A percentile compares a stretch with the other conserved stretches of the same genome.
Conservation (phyloP, 2,329 filamentous ascomycete genomes). For the Pestalotiopsis fici region DNA sequence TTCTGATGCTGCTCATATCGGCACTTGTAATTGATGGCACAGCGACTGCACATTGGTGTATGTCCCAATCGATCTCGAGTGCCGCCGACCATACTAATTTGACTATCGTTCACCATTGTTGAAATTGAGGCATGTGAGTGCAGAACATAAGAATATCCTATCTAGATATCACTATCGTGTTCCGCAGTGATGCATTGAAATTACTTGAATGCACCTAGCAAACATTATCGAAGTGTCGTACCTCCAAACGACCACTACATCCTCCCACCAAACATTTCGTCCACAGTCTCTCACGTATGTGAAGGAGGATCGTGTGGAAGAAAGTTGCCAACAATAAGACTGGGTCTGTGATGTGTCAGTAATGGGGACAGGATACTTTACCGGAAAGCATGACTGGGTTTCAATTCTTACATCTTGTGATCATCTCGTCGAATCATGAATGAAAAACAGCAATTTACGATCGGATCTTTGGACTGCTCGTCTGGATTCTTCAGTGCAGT, state of each 20-base stretch:
- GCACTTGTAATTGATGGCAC: too few relatives aligned
- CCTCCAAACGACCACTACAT: background rate
- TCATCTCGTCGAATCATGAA: constrained; percentile 95
- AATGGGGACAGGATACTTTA: constrained; percentile 32
- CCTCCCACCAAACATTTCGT: background rate
- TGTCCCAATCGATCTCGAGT: too few relatives aligned
- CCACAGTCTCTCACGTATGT: background rate
- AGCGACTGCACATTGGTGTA: too few relatives aligned
- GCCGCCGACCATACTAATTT: too few relatives aligned
- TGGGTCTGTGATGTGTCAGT: constrained; percentile 62
- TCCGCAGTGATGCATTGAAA: too few relatives aligned
- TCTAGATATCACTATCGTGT: too few relatives aligned
- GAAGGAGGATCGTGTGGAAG: constrained; percentile 72
- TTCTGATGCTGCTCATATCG: too few relatives aligned
- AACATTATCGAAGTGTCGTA: background rate
- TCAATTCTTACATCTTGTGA: constrained; percentile 79
- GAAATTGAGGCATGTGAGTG: too few relatives aligned
- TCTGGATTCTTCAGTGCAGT: constrained; percentile 87
- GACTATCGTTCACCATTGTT: too few relatives aligned
- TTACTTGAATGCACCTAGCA: too few relatives aligned
- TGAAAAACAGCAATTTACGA: constrained; percentile 93
- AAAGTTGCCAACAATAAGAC: constrained; percentile 95
- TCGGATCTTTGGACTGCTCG: constrained; percentile 66
- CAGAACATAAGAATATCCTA: too few relatives aligned
- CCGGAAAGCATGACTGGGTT: background rate